Base-by-base conservation (phyloP, 345 rosid genomes). In the Angophora floribunda region DNA sequence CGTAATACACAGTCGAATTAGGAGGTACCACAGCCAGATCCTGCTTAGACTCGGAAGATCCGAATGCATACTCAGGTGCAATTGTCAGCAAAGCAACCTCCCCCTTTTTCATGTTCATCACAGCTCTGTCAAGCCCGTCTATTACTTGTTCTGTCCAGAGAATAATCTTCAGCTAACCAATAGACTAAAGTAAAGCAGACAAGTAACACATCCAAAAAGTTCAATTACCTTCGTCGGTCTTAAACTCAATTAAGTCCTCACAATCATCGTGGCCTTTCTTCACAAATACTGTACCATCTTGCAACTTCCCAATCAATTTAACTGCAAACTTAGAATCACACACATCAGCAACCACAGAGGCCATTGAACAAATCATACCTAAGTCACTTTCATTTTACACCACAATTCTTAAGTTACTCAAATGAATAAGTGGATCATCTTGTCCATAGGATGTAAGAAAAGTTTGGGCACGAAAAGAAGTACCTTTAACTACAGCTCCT, bases 51-150 rank as follows among this genome's bases (percentile, higher is more conserved):
- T 91, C 96, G 1, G 91, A 87, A 3, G 96, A 90, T 21, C 99
- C 97, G 87, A 98, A 98, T 22, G 97, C 99, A 91, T 98, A 96
- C 67, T 94, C 99, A 9, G 99, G 96, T 13, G 92, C 94, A 86
- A 97, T 91, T 14, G 96, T 96, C 87, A 97, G 53, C 78, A 94
- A 85, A 36, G 99, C 99, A 61, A 94, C 91, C 91, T 98, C 99
- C 36, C 97, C 98, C 91, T 96, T 98, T 93, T 96, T 98, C 99
- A 98, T 96, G 28, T 93, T 91, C 91, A 90, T 89, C 82, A 94
- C 94, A 63, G 98, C 96, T 95, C 87, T 96, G 91, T 97, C 99
- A 85, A 98, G 98, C 57, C 99, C 99, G 87, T 96, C 97, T 61
- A 96, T 91, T 16, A 97, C 99, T 95, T 97, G 96, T 88, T 95